phyloP scores from a whole-genome alignment of 768 basidiomycete genomes.

The Lanmaoa rubissima region DNA sequence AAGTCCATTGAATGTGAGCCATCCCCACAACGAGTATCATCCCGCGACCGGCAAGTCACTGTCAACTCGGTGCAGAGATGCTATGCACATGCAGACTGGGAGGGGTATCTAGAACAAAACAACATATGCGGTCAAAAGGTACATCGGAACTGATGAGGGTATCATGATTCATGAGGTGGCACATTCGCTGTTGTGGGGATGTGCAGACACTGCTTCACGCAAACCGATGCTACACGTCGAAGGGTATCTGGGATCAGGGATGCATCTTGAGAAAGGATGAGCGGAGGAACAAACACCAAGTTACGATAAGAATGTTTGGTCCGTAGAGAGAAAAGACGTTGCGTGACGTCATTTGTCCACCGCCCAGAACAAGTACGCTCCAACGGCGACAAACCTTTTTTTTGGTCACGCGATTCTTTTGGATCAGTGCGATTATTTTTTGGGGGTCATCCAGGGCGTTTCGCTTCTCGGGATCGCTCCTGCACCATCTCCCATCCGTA shows the following conservation, averaged over 20 bases:
- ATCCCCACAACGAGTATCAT: background rate
- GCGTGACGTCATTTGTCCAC: background rate
- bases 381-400: too few relatives aligned
- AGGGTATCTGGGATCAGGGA: background rate
- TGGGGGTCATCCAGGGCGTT: too few relatives aligned
- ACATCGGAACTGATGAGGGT: background rate
- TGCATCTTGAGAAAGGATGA: background rate
- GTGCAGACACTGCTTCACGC: background rate
- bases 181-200: background rate
- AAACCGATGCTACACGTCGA: background rate
- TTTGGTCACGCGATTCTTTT: too few relatives aligned
- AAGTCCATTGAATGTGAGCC: background rate
- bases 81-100: slow-evolving; percentile 1
- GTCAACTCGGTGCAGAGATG: background rate
- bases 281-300: background rate
- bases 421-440: too few relatives aligned
- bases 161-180: too few relatives aligned
- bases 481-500: too few relatives aligned
- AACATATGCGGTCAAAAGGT: background rate
- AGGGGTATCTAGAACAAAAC: background rate
- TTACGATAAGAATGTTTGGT: too few relatives aligned
- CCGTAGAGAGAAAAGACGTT: background rate
- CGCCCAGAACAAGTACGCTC: too few relatives aligned
- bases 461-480: too few relatives aligned
- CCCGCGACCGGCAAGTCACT: background rate